Evolutionary conservation across 2,329 filamentous ascomycete genomes (phyloP), one percentile per base, ranked within the genome.

Genomic region (Cladosporium oxysporum): DNA sequence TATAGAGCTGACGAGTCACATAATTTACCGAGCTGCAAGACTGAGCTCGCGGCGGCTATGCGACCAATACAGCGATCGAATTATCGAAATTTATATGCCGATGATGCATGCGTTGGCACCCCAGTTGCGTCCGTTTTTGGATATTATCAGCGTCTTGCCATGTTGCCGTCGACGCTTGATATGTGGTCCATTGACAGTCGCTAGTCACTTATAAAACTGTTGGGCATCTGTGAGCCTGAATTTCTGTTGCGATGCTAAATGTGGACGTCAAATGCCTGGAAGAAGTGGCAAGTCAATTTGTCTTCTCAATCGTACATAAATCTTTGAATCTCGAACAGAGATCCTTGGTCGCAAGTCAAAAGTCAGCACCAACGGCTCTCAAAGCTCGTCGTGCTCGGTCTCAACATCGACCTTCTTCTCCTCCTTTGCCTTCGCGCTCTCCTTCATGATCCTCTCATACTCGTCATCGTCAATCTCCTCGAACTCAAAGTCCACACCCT

Each of bases 381-480:
- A 63, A 57, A 63, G 53, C 65, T 61, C 60, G 58, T 63, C 60
- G n/a, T 62, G 59, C 65, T 61, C 64, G 18, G 18, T 26, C 53
- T 53, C 57, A 29, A 35, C 41, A 26, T 53, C 47, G 10, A 41
- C 44, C 58, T 49, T 50, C 29, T 35, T 29, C 52, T 55, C 60
- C 14, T n/a, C 66, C 29, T 58, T 50, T 8, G 55, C 66, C 35
- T 66, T 33, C 52, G 72, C 66, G 12, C 55, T 55, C 50, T 75
- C 69, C 60, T 67, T 71, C 73, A 76, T 74, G 44, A 76, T 64
- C 58, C 65, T 62, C 66, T 76, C 75, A 65, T 75, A 76, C 62
- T 70, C 70, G 28, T 72, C 74, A 66, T 77, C 76, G 31, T 69
- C 70, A 28, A 77, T 69, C 71, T 78, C 76, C 66, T 77, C 75